Evolutionary conservation across 371 early-diverging fungal species (phyloP).

Genomic region (Mucor indicus): DNA sequence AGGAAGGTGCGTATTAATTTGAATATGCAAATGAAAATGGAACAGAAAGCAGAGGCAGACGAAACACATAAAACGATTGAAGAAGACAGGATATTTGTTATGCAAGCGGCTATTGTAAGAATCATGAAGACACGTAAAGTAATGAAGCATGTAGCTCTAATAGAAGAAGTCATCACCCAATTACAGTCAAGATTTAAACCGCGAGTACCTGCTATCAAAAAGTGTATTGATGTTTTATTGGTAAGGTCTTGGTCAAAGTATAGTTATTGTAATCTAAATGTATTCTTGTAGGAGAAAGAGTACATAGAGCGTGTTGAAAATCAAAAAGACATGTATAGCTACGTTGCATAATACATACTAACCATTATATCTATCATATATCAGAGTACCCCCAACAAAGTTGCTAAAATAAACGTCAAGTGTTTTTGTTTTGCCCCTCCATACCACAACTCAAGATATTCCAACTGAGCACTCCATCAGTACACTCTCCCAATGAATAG

Average conservation of each 20-base stretch:
- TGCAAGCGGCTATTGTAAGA: slow-evolving; percentile 96
- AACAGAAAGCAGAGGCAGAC: slow-evolving; percentile 83
- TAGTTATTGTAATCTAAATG: no score
- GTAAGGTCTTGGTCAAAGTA: no score
- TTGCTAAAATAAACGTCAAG: no score
- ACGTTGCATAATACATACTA: no score
- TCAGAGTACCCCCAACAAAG: no score
- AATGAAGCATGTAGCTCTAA: slow-evolving; percentile 81
- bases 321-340: slow-evolving; percentile 84
- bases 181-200: slow-evolving; percentile 91
- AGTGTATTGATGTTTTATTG: slow-evolving; percentile 91
- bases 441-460: no score
- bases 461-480: no score
- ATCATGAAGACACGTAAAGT: slow-evolving; percentile 96
- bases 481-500: no score
- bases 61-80: slow-evolving; percentile 88
- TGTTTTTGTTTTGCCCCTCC: no score
- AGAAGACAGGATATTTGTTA: slow-evolving; percentile 84
- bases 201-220: slow-evolving; percentile 89
- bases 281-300: slow-evolving; percentile 82
- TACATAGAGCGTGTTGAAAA: slow-evolving; percentile 89
- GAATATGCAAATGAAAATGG: slow-evolving; percentile 76
- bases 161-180: slow-evolving; percentile 89
- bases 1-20: slow-evolving; percentile 86
- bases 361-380: no score